phyloP scores from a whole-genome alignment of 352 stramenopile genomes.

The Pythium guiyangense region DNA sequence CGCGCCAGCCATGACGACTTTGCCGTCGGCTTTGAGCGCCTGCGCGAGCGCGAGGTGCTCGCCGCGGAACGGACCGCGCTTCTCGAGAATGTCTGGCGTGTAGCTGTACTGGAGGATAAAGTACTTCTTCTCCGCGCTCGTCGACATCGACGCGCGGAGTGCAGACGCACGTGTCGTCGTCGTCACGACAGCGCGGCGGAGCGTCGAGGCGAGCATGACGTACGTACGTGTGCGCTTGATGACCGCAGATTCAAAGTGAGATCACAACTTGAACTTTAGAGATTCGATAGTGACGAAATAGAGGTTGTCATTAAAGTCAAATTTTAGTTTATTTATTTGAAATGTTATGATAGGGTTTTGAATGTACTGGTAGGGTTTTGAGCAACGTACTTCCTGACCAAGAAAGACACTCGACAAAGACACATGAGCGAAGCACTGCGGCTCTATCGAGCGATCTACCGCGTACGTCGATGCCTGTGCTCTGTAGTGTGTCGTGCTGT shows the following conservation, averaged over 20 bases:
- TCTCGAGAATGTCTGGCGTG: conserved; percentile 68
- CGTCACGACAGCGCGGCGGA: background rate
- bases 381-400: too few relatives aligned
- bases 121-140: conserved; percentile 38
- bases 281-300: too few relatives aligned
- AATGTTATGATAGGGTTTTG: too few relatives aligned
- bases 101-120: conserved; percentile 73
- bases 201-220: conserved; percentile 1
- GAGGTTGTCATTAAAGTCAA: too few relatives aligned
- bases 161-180: background rate
- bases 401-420: too few relatives aligned
- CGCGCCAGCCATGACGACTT: conserved; percentile 69
- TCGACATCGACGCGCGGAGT: conserved; percentile 27
- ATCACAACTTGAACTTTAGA: background rate
- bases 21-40: conserved; percentile 41
- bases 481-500: too few relatives aligned
- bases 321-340: too few relatives aligned
- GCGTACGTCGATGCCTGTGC: conserved; percentile 25
- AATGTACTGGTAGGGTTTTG: too few relatives aligned
- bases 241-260: background rate
- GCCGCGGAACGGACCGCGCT: conserved; percentile 57
- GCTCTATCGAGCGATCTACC: conserved; percentile 75
- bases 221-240: conserved; percentile 4
- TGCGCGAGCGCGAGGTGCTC: conserved; percentile 54
- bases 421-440: conserved; percentile 36